Conservation (phyloP, 306 rosid genomes). For the Cyclanthera cordifolia region DNA sequence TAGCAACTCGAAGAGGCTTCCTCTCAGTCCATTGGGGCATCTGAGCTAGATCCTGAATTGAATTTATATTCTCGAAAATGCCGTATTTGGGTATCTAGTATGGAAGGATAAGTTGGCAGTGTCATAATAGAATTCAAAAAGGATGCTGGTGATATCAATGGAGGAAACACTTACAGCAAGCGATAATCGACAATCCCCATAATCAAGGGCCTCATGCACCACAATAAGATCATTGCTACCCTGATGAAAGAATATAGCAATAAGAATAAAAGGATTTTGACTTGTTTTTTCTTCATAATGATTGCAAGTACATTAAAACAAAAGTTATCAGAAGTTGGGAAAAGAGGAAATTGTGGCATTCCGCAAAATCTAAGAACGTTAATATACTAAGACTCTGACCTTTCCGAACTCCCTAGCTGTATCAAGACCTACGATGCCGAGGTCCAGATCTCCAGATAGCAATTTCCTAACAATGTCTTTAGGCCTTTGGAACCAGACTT, state of each 20-base stretch:
- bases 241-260: conserved; percentile 25
- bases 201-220: conserved; percentile 80
- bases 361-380: not conserved
- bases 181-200: conserved; percentile 73
- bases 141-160: not conserved
- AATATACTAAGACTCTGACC: conserved; percentile 24
- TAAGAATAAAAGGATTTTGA: not conserved
- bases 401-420: conserved; percentile 58
- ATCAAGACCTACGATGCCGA: conserved; percentile 87
- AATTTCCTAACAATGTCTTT: conserved; percentile 74
- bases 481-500: conserved; percentile 92
- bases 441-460: conserved; percentile 81
- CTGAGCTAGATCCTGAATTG: conserved; percentile 54
- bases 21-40: conserved; percentile 83
- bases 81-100: conserved; percentile 71
- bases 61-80: conserved; percentile 74
- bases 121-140: not conserved
- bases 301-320: not conserved
- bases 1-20: conserved; percentile 81
- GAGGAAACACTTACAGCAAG: conserved; percentile 56
- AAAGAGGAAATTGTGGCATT: not conserved
- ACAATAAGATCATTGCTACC: conserved; percentile 60
- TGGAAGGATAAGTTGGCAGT: conserved; percentile 22
- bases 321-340: not conserved
- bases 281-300: not conserved